Evolutionary conservation across 768 basidiomycete genomes (phyloP), one percentile per base, ranked within the genome.

Genomic region (Rhizopogon vesiculosus): DNA sequence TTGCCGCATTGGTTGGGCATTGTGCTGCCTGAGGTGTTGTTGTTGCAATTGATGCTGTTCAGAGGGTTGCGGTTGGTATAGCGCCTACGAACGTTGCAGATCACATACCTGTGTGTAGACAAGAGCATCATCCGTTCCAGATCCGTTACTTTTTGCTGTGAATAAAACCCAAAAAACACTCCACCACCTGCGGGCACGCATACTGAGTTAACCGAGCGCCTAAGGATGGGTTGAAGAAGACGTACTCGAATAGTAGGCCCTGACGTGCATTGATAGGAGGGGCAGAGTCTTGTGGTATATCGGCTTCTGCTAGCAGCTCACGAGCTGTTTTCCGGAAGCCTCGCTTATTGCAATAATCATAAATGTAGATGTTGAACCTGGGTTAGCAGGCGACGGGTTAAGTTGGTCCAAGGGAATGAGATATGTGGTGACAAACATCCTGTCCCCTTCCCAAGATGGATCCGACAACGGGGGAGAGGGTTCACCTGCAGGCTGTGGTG

Each of bases 281-380:
- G 1, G 74, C 69, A 1, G 86, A 76, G 53, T 88, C 84, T 3
- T 72, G 64, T 0, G 82, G 70, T 31, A 91, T 79, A 0, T 86
- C 84, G 0, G 89, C 89, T 64, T 92, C 90, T 13, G 43, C 42
- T 61, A 82, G 70, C 43, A 92, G 80, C 64, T 89, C 83, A 35
- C 69, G 74, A 10, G 89, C 89, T 1, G 90, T 89, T 66, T 85
- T 88, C 62, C 69, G 73, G 61, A 84, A 92, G 53, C 89, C 89
- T 51, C 89, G 85, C 71, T 92, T 92, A 64, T 66, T 72, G 72
- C 90, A 91, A 64, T 92, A 92, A 74, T 92, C 90, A 66, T 87
- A 80, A 61, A 92, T 91, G 72, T 92, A 92, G 66, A 91, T 89
- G 72, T 91, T 91, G 70, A 91, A 91, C 89, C 89, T 91, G 70